Percentiles rank a stretch among this genome's conserved stretches.
Conservation (phyloP, 257 asterid species). For the Solanum chilense region DNA sequence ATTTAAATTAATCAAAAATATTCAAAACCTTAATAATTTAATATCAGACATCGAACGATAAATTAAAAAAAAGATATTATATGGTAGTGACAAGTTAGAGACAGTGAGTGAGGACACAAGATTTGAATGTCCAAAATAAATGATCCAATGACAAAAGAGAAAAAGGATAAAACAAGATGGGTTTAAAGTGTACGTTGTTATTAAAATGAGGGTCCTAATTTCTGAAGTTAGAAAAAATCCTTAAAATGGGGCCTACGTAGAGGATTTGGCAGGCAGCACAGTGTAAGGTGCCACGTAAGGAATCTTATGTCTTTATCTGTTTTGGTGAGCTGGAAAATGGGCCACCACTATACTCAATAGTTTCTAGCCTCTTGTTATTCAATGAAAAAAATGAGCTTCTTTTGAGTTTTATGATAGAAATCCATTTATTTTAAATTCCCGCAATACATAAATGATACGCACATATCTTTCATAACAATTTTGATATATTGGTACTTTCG, state of each 20-base stretch:
- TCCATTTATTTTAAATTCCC: no score
- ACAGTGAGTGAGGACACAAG: neutral
- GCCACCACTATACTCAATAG: neutral
- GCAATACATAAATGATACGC: no score
- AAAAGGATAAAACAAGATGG: neutral
- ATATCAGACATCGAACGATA: neutral
- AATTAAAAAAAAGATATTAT: neutral
- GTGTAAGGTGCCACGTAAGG: neutral
- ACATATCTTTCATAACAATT: no score
- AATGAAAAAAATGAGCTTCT: neutral
- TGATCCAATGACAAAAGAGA: neutral
- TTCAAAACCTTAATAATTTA: fast-evolving
- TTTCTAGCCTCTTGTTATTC: neutral
- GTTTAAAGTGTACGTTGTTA: neutral
- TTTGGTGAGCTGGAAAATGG: neutral
- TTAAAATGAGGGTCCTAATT: neutral
- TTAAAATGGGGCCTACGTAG: neutral
- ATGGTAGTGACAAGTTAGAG: neutral
- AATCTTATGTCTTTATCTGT: neutral
- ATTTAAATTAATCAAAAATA: neutral
- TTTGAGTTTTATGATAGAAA: no score
- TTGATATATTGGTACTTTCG: fast-evolving
- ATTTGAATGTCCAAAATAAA: neutral
- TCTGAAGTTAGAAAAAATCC: neutral
- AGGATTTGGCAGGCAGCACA: neutral